Evolutionary conservation across 2,329 filamentous ascomycete genomes (phyloP).

Genomic region (Meredithiella fracta): DNA sequence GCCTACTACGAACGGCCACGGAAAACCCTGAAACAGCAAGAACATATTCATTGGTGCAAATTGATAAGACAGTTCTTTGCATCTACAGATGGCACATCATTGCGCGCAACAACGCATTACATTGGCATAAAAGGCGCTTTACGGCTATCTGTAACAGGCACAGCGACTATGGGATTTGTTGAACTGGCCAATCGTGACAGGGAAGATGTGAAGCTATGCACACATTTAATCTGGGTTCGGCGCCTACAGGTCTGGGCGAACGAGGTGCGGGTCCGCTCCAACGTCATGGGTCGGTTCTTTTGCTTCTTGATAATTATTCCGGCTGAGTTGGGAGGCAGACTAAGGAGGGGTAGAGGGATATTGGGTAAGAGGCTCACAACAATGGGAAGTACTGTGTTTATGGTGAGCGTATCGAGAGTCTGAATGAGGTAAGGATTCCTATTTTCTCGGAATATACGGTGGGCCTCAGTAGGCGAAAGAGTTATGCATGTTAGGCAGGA

Average conservation of each 20-base stretch:
- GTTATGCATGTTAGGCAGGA: not conserved
- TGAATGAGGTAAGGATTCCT: no score
- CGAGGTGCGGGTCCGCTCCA: not conserved
- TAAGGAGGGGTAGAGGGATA: not conserved
- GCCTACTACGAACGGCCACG: not conserved
- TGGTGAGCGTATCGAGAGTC: no score
- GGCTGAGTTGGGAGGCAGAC: not conserved
- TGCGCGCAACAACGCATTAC: no score
- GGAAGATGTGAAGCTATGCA: not conserved
- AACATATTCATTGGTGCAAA: not conserved
- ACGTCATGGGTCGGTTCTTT: not conserved
- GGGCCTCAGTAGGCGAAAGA: no score
- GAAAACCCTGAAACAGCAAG: not conserved
- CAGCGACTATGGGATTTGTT: not conserved
- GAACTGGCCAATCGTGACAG: not conserved
- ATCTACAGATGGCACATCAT: no score
- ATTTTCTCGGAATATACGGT: no score
- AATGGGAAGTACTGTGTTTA: no score
- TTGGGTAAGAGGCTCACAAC: no score
- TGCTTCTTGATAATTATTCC: no score
- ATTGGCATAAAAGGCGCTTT: not conserved
- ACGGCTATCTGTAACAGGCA: not conserved
- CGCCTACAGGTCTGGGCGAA: conserved; percentile 2
- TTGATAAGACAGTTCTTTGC: no score
- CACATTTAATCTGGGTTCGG: not conserved